phyloP scores from a whole-genome alignment of 805 yeast genomes.

The Priceomyces melissophilus region DNA sequence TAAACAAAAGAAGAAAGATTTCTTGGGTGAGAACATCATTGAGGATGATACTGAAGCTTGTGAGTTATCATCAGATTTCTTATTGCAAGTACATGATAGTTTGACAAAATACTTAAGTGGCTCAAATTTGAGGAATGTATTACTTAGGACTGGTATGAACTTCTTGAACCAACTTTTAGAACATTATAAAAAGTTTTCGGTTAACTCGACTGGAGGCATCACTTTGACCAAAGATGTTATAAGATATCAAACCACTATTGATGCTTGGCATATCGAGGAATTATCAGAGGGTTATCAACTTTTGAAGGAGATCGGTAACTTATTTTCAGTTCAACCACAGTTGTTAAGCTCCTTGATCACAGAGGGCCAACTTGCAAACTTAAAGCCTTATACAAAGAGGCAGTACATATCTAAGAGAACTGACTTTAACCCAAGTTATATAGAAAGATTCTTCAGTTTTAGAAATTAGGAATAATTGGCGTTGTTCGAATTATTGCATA shows the following conservation, averaged over 20 bases:
- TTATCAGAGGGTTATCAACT: constrained; percentile 63
- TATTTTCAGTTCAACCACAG: constrained; percentile 82
- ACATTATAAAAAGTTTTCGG: constrained; percentile 73
- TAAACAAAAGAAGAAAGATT: constrained; percentile 76
- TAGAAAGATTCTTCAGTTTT: constrained; percentile 43
- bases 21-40: constrained; percentile 36
- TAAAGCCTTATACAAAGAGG: constrained; percentile 60
- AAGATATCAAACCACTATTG: constrained; percentile 65
- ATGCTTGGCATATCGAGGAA: constrained; percentile 61
- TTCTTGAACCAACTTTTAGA: constrained; percentile 57
- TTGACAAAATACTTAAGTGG: constrained; percentile 33
- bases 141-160: constrained; percentile 55
- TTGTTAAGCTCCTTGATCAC: constrained; percentile 71
- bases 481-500: too few relatives aligned
- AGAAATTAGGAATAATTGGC: constrained; percentile 11
- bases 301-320: constrained; percentile 75
- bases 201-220: constrained; percentile 79
- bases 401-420: constrained; percentile 66
- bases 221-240: constrained; percentile 79
- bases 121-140: constrained; percentile 47
- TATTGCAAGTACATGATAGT: constrained; percentile 40
- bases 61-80: constrained; percentile 53
- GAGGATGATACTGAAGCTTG: constrained; percentile 69
- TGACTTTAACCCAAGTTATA: constrained; percentile 59
- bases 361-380: constrained; percentile 71